Base-by-base conservation (phyloP, 1,284 basidiomycete species). In the Moesziomyces globuligerus region DNA sequence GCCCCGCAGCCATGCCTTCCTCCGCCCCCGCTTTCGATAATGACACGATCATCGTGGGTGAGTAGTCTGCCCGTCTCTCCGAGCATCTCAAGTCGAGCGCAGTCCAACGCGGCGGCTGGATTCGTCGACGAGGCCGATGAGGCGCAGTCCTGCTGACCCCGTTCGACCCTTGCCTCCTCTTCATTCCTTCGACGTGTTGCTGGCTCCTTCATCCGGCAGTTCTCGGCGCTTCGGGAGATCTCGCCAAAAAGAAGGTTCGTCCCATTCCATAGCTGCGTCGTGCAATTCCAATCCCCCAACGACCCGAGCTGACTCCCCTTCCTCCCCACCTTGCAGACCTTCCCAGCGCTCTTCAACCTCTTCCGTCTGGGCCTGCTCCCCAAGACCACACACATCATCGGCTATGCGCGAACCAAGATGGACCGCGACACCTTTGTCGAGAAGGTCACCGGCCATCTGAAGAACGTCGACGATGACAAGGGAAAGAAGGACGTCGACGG, bases 201-300 rank as follows among this genome's bases (percentile, higher is more conserved):
- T 32, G 48, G 32, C 48, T 46, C 20, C 15, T 41, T 21, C 18
- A 17, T n/a, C n/a, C n/a, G n/a, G n/a, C 78, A 94, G 95, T 98
- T 55, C 89, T 96, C 62, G 96, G 96, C 64, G 95, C 95, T 21
- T 96, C 93, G 59, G 95, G 95, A 49, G 95, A 98, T 86, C 87
- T 98, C 48, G 96, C 95, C 62, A 97, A 97, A 90, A 98, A 98
- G 87, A 98, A 98, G 88, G 94, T 91, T 45, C 38, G 78, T 47
- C n/a, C n/a, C n/a, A n/a, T 24, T 18, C 10, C 29, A 29, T 11
- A 29, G 29, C 29, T 11, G 21, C 23, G 11, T 43, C 23, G 42
- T 20, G 6, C 42, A n/a, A 13, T n/a, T n/a, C 29, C 29, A 29
- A 29, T 9, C 29, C 15, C 23, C 7, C 17, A 3, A n/a, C 15